Conservation (phyloP, 2,329 filamentous ascomycete species). For the Xylaria sp. region DNA sequence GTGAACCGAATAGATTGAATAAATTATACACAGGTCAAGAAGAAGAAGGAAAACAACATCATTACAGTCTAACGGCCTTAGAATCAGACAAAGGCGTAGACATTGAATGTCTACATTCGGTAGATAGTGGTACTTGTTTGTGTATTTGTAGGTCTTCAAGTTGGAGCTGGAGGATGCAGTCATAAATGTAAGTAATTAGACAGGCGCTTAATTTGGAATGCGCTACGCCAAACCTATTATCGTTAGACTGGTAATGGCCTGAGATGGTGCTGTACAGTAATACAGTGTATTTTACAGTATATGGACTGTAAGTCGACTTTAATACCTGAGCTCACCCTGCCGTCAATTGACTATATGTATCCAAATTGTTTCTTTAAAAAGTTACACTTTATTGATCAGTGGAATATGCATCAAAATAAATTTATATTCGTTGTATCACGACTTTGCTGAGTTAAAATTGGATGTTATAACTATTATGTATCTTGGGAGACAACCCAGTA, state of each 20-base stretch:
- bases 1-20: background rate
- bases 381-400: too few species aligned
- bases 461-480: too few species aligned
- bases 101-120: background rate
- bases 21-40: background rate
- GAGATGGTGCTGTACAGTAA: slow-evolving; percentile 7
- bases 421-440: too few species aligned
- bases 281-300: background rate
- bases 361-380: too few species aligned
- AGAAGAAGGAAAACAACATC: slow-evolving; percentile 21
- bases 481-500: too few species aligned
- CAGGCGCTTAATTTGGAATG: slow-evolving; percentile 10
- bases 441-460: too few species aligned
- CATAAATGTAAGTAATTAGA: background rate
- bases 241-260: background rate
- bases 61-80: slow-evolving; percentile 5
- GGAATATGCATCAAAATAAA: too few species aligned
- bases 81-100: slow-evolving; percentile 2
- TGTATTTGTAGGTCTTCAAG: slow-evolving; percentile 9
- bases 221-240: background rate
- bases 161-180: slow-evolving; percentile 14
- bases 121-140: background rate
- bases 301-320: too few species aligned
- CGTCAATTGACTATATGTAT: too few species aligned
- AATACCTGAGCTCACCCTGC: too few species aligned